Base-by-base conservation (phyloP, 2,329 filamentous ascomycete genomes). In the Lasiodiplodia hormozganensis region DNA sequence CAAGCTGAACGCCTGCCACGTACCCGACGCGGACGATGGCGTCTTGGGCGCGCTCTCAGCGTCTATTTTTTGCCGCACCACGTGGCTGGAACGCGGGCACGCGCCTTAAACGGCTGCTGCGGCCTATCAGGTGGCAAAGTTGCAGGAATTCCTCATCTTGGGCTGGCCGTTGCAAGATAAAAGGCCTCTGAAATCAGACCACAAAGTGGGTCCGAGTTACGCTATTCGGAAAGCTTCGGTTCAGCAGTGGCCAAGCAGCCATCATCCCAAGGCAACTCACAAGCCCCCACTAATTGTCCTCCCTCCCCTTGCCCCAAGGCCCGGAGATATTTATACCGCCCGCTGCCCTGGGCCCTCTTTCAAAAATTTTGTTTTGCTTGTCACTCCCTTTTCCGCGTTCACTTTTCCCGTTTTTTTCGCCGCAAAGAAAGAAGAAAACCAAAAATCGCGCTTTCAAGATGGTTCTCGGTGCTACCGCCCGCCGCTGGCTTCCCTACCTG, bases 401-500 rank as follows among this genome's bases (percentile, higher is more conserved):
- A 16, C 31, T 36, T 34, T 23, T 18, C 25, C 16, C 2, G 14
- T 18, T 67, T 43, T 57, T 38, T 28, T 36, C 21, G 36, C 21
- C 53, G 34, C 51, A 47, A 62, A 31, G 21, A 16, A 18, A n/a
- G 43, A 23, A 34, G 8, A 10, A 34, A 34, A 34, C 7, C 6
- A 34, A 34, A 34, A 34, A 34, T 10, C 31, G 31, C 31, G 31
- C 25, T 21, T 51, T 52, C 56, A 68, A 23, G 10, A 68, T 68
- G 67, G 58, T 65, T 58, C 67, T 68, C 67, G 67, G 67, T 57
- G 38, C 67, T n/a, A 57, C 52, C 31, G 51, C 58, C 51, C 67
- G 67, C 67, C 56, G 57, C 36, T 68, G 67, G 67, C 67, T 68
- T 4, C 67, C 67, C 60, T 68, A 68, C 52, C 25, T 68, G 14